A percentile compares a stretch with the other conserved stretches of the same genome.
These are phyloP conservation scores for Acer campestre DNA, from an alignment of 345 rosid genomes.

Conservation along the genomic window DNA sequence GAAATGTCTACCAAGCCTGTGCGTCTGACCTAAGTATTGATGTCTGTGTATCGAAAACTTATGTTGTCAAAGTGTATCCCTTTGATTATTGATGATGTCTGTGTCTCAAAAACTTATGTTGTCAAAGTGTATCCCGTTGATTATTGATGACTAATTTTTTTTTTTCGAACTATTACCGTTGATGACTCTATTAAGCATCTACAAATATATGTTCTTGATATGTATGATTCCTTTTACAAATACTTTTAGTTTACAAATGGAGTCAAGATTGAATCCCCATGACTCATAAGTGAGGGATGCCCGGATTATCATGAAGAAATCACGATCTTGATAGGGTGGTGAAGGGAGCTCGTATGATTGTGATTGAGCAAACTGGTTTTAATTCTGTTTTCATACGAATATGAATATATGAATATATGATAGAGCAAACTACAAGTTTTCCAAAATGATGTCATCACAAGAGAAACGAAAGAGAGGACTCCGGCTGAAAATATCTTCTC, in stretches of 20 bases:
- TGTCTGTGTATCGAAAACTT: slow-evolving; percentile 1
- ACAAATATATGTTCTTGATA: background rate
- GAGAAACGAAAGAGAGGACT: slow-evolving; percentile 72
- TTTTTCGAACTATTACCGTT: too few species aligned
- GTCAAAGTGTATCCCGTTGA: background rate
- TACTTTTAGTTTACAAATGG: background rate
- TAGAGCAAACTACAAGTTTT: background rate
- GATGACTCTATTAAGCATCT: background rate
- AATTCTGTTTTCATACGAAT: background rate
- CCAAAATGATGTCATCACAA: slow-evolving; percentile 33
- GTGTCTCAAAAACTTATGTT: background rate
- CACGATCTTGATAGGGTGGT: too few species aligned
- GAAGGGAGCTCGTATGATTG: too few species aligned
- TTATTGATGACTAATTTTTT: background rate
- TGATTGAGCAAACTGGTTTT: too few species aligned
- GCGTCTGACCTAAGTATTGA: background rate
- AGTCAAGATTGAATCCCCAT: background rate
- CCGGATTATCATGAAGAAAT: too few species aligned
- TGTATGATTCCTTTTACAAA: background rate
- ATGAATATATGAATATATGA: background rate
- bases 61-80: background rate
- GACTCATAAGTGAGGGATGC: too few species aligned
- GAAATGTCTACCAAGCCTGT: slow-evolving; percentile 18
- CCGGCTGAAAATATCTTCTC: slow-evolving; percentile 85
- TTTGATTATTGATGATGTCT: background rate